Conservation (phyloP, 257 asterid genomes). For the Jacaranda copaia region DNA sequence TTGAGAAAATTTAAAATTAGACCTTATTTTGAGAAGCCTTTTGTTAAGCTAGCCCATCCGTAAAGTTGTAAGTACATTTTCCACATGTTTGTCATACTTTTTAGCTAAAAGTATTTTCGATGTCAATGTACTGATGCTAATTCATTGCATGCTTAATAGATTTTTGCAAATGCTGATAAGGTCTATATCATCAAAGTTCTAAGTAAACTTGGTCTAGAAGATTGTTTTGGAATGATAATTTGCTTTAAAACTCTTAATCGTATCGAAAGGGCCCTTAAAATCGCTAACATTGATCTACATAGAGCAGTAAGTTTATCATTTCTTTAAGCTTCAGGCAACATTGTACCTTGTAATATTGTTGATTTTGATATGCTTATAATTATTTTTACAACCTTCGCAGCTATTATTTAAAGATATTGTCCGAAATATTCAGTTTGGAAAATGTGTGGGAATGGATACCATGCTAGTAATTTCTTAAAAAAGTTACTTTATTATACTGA, state of each 20-base stretch:
- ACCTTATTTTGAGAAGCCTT: conserved; percentile 80
- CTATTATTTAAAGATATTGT: conserved; percentile 89
- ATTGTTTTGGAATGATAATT: conserved; percentile 82
- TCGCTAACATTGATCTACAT: conserved; percentile 76
- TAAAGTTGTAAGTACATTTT: conserved; percentile 67
- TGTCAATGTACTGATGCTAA: neutral
- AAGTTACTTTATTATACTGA: neutral
- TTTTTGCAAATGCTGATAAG: conserved; percentile 89
- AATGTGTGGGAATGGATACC: conserved; percentile 76
- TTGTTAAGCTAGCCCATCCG: conserved; percentile 72
- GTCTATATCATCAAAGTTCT: conserved; percentile 72
- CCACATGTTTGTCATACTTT: neutral
- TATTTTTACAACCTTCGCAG: conserved; percentile 45
- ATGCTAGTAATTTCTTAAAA: conserved; percentile 60
- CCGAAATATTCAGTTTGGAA: conserved; percentile 80
- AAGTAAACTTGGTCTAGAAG: conserved; percentile 70
- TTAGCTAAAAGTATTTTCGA: too few relatives aligned
- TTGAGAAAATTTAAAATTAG: conserved; percentile 80
- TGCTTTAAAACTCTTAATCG: conserved; percentile 94
- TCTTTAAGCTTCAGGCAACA: too few relatives aligned
- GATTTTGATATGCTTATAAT: neutral
- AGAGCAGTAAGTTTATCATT: conserved; percentile 63
- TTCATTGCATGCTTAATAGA: conserved; percentile 46
- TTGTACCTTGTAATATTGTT: neutral
- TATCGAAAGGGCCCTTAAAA: conserved; percentile 67